These are phyloP conservation scores for Oenanthe sinensis DNA, from an alignment of 129 eudicot species.

Conservation along the genomic window DNA sequence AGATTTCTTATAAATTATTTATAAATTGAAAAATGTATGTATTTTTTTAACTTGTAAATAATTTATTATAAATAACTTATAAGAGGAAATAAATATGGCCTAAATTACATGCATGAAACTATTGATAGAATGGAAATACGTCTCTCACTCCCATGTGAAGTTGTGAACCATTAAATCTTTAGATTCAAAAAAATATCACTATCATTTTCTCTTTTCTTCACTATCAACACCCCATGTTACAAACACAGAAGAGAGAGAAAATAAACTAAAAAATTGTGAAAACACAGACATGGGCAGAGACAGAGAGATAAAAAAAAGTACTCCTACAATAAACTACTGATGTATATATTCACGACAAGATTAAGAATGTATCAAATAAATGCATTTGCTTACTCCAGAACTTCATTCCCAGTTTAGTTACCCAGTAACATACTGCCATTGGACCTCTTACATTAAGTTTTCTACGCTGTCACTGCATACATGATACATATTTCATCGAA, in stretches of 20 bases:
- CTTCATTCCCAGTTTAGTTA: neutral
- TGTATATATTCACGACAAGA: neutral
- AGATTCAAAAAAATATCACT: neutral
- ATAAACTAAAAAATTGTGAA: neutral
- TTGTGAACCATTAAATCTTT: constrained; percentile 7
- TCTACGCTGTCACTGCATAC: too few relatives aligned
- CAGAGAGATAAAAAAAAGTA: neutral
- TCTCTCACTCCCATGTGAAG: neutral
- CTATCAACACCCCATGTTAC: constrained; percentile 1
- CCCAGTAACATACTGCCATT: neutral
- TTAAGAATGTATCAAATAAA: constrained; percentile 1
- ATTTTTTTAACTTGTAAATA: too few relatives aligned
- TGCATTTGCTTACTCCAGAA: neutral
- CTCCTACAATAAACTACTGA: neutral
- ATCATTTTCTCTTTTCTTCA: neutral
- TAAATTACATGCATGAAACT: neutral
- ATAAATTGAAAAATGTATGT: too few relatives aligned
- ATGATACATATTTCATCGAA: neutral
- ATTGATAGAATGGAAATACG: neutral
- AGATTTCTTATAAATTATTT: too few relatives aligned
- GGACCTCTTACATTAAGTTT: neutral
- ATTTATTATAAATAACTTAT: too few relatives aligned
- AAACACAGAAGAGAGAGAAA: constrained; percentile 9
- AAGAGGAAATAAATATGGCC: too few relatives aligned
- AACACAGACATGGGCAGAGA: neutral